Conservation (phyloP, 1,284 basidiomycete species). For the Marasmius fiardii region DNA sequence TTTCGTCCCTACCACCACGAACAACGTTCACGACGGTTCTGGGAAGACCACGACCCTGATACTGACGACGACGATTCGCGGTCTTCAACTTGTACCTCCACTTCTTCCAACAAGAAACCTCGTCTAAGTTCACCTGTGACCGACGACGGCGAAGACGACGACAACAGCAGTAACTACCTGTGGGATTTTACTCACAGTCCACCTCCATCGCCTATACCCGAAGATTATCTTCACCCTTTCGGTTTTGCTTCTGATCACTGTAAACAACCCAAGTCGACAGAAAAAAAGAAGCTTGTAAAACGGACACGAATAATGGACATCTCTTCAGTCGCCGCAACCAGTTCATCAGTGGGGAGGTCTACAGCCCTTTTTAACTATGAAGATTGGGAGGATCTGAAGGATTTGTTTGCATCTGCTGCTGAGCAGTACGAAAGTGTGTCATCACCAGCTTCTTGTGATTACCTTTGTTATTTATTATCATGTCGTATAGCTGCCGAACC, state of each 20-base stretch:
- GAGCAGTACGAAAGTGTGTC: slow-evolving; percentile 57
- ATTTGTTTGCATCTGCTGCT: slow-evolving; percentile 51
- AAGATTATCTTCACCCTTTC: not conserved
- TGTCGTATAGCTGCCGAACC: slow-evolving; percentile 38
- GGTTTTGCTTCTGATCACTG: not conserved
- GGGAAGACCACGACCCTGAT: slow-evolving; percentile 14
- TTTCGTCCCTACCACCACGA: not conserved
- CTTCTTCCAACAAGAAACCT: slow-evolving; percentile 9
- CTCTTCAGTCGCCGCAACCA: slow-evolving; percentile 28
- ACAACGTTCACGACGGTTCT: not conserved
- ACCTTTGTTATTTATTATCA: not conserved
- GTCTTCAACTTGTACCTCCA: too few relatives aligned
- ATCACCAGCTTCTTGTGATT: too few relatives aligned
- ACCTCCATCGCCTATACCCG: slow-evolving; percentile 2
- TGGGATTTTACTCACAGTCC: slow-evolving; percentile 28
- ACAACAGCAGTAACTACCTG: slow-evolving; percentile 19
- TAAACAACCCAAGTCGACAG: too few relatives aligned
- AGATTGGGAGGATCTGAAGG: slow-evolving; percentile 66
- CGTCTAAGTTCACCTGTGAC: slow-evolving; percentile 19
- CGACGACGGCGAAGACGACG: slow-evolving; percentile 30
- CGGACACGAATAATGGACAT: slow-evolving; percentile 38
- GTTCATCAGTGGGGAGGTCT: slow-evolving; percentile 13
- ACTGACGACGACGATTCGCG: slow-evolving; percentile 19
- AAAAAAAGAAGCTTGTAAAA: slow-evolving; percentile 3
- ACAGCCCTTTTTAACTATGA: slow-evolving; percentile 32